Base-by-base conservation (phyloP, 169 alveolate species). In the Cryptosporidium meleagridis region DNA sequence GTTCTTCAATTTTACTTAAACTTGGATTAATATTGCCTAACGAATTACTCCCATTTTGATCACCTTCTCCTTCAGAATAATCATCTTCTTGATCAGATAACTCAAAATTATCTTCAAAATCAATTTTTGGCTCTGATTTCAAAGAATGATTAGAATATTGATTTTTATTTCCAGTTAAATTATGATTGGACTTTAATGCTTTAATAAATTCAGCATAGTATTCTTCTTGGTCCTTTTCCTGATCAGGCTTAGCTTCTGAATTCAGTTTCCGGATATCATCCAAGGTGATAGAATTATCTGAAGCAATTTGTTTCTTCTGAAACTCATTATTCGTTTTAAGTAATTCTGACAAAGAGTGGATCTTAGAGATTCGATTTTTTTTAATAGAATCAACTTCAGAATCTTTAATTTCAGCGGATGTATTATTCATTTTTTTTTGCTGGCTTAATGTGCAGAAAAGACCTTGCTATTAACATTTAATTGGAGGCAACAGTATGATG, bases 351-450 rank as follows among this genome's bases (percentile, higher is more conserved):
- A 73, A 73, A 6, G 86, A 73, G 35, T 73, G 18, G 3, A 80
- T 80, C 26, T 80, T 80, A 7, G 89, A 80, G n/a, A 80, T 80
- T 45, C 89, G 39, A 39, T 18, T 41, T 73, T 55, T 73, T 23
- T 33, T 16, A 21, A 26, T 2, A 21, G 67, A 55, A 18, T 55
- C 35, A 9, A 26, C 0, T 2, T 21, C 37, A 55, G 67, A 26
- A 26, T n/a, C 67, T n/a, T 55, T 35, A 16, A 26, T 55, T 23
- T 55, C 67, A 55, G 12, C 8, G 10, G 67, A 26, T 23, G 9
- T 2, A 55, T 26, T n/a, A 55, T 7, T 55, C 67, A 55, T 55
- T n/a, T 55, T 26, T 48, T 48, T 48, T 48, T 12, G 12, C 2
- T 3, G 18, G 8, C 18, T 48, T 48, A 48, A 12, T 48, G 12